phyloP scores from a whole-genome alignment of 495 filamentous ascomycete species.

The Lasiosphaeria hispida region DNA sequence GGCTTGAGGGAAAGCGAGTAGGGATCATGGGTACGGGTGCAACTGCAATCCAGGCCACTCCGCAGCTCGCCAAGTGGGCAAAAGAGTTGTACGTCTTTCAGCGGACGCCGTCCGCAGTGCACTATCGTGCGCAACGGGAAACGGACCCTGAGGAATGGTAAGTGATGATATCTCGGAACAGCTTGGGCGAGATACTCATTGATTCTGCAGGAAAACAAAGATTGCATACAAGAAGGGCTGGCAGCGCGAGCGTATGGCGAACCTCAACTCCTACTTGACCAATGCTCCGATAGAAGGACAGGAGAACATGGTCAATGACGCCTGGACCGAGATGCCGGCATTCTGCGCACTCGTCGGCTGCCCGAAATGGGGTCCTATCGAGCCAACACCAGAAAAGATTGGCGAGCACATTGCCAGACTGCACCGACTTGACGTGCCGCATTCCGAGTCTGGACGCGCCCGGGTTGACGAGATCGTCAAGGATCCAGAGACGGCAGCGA shows the following conservation, averaged over 20 bases:
- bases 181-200: no score
- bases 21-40: constrained; percentile 56
- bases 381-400: constrained; percentile 36
- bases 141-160: constrained; percentile 49
- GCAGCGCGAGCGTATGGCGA: constrained; percentile 41
- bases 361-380: constrained; percentile 20
- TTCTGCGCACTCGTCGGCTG: constrained; percentile 33
- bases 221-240: constrained; percentile 42
- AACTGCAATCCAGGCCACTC: constrained; percentile 53
- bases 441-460: constrained; percentile 28
- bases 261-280: constrained; percentile 33
- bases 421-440: constrained; percentile 25
- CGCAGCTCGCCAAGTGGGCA: constrained; percentile 47
- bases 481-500: constrained; percentile 39
- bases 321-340: constrained; percentile 34
- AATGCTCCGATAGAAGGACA: constrained; percentile 22
- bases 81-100: constrained; percentile 57
- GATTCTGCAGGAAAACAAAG: constrained; percentile 26
- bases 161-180: not conserved
- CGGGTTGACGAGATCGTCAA: constrained; percentile 44
- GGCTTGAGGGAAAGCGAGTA: constrained; percentile 50
- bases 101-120: constrained; percentile 54
- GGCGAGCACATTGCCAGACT: constrained; percentile 32
- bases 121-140: constrained; percentile 43
- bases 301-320: constrained; percentile 41